phyloP scores from a whole-genome alignment of 1,284 basidiomycete genomes.

The Athelia sp. region DNA sequence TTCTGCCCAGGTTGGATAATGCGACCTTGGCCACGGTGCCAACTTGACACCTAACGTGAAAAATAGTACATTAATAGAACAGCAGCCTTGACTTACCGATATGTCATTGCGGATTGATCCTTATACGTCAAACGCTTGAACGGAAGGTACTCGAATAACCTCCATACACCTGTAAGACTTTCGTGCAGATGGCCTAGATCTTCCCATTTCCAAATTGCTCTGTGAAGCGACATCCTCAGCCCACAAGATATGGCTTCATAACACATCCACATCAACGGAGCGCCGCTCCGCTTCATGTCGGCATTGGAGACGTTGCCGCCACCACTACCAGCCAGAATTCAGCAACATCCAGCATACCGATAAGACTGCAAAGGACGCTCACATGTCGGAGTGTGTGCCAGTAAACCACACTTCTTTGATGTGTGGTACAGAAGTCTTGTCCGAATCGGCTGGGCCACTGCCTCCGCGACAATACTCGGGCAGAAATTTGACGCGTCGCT shows the following conservation, averaged over 20 bases:
- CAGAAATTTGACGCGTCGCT: slow-evolving; percentile 31
- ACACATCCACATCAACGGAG: slow-evolving; percentile 5
- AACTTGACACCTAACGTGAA: neutral
- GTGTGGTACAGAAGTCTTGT: neutral
- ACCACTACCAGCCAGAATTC: neutral
- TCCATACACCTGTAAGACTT: neutral
- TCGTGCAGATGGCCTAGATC: neutral
- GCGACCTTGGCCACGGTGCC: slow-evolving; percentile 1
- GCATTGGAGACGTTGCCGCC: slow-evolving; percentile 2
- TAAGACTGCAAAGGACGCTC: neutral
- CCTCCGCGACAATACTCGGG: slow-evolving; percentile 21
- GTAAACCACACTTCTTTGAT: slow-evolving; percentile 3
- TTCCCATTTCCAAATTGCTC: neutral
- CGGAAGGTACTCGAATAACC: neutral
- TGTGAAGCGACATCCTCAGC: neutral
- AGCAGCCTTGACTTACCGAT: neutral
- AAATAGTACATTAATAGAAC: neutral
- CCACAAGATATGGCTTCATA: slow-evolving; percentile 2
- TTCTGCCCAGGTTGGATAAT: slow-evolving; percentile 3
- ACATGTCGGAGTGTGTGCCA: slow-evolving; percentile 1
- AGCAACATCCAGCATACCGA: neutral
- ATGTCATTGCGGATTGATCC: neutral
- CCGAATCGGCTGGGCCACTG: neutral
- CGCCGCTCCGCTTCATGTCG: neutral
- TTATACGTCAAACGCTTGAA: neutral